Evolutionary conservation across 768 basidiomycete genomes (phyloP), one percentile per base, ranked within the genome.

Genomic region (Zangia roseola): DNA sequence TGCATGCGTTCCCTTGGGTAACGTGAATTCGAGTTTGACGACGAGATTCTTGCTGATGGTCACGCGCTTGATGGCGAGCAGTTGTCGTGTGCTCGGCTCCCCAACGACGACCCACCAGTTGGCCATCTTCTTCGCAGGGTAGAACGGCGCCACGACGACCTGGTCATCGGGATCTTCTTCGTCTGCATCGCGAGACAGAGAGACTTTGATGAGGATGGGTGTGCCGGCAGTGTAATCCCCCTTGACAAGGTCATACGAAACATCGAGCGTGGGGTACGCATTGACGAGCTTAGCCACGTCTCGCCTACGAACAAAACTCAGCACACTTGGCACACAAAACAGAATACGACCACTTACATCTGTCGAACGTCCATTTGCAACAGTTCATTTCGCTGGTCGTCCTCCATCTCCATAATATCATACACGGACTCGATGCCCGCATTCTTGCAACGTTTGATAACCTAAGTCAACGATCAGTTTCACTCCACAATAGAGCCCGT

Each of bases 51-150:
- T 74, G 55, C 74, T 75, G 36, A 93, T 81, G 0, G 95, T 95
- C 25, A 97, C 91, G 36, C 86, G 86, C 79, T 94, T 82, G 71
- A 84, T 74, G 71, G 91, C 75, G 5, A 92, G 84, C 12, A 99
- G 74, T 58, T 92, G 88, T 31, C 84, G 81, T n/a, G 81, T 84
- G 28, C 74, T 74, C 6, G 86, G 77, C 44, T 94, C 89, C n/a
- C 92, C 93, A 12, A 97, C 78, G 40, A 98, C 94, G 28, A 97
- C 78, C 94, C 94, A 98, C 95, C 94, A 98, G 61, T 93, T 94
- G 48, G 89, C 83, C 69, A 92, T 81, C 76, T 97, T 97, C 69
- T 86, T 87, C 45, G 71, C 75, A 0, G 95, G 95, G 74, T 89
- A 98, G 72, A 85, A 89, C 0, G 97, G 94, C 1, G 97, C 95